Base-by-base conservation (phyloP, 768 basidiomycete genomes). In the Pleurotus cornucopiae region DNA sequence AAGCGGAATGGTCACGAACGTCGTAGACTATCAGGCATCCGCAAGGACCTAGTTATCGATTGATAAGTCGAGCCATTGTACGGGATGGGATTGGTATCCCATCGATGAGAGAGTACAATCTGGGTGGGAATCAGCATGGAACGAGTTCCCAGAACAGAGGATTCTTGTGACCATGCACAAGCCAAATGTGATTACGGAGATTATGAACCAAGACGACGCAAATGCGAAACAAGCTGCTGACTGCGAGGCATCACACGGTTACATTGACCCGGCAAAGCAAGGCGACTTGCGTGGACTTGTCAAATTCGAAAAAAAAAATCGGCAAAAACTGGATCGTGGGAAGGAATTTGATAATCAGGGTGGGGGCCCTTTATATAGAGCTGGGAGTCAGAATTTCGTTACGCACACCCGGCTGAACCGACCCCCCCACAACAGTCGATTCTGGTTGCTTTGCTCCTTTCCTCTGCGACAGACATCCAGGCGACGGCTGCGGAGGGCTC, bases 331-430 rank as follows among this genome's bases (percentile, higher is more conserved):
- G 21, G 51, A 20, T 16, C 51, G 51, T 53, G 51, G 5, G 51
- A 53, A 20, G 21, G 14, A 2, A 49, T 49, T 49, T 34, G 16
- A 26, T 49, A 49, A 49, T 26, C 23, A n/a, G 4, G 38, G 7
- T 14, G 30, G 48, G 26, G 16, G 18, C 9, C 38, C 11, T 53
- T 18, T 53, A 53, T 53, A 53, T 14, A 53, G 34, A 25, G 39
- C 39, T 41, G 51, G 51, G 51, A 53, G 39, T 53, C 51, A 53
- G n/a, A 20, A 41, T 11, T 23, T 23, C 41, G 51, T 53, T 53
- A 53, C 51, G 51, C 51, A 63, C 63, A 65, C 68, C 72, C 71
- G 73, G 75, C 76, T 71, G 76, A 76, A 77, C 77, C 74, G 79
- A 77, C 77, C 67, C 71, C 30, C 70, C 70, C 71, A 69, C 39